These are phyloP conservation scores for Pouteria glomerata DNA, from an alignment of 148 eudicot genomes.

Conservation along the genomic window DNA sequence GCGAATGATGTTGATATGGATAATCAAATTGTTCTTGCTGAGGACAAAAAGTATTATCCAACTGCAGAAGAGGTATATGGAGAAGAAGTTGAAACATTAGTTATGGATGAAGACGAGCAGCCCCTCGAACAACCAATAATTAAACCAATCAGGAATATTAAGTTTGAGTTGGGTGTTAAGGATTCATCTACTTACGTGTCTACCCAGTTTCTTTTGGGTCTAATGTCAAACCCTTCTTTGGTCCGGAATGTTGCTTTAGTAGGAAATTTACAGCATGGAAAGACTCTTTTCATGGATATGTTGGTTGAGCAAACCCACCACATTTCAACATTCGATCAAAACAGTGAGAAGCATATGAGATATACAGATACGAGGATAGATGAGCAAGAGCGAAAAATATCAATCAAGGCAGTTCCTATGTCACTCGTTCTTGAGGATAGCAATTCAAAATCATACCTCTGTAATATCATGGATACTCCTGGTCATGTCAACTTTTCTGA, in stretches of 20 bases:
- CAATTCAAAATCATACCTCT: slow-evolving; percentile 75
- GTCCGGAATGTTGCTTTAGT: slow-evolving; percentile 94
- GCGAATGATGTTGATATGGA: slow-evolving; percentile 63
- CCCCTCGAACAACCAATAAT: slow-evolving; percentile 87
- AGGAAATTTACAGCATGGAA: slow-evolving; percentile 86
- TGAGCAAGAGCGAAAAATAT: slow-evolving; percentile 96
- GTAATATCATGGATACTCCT: slow-evolving; percentile 93
- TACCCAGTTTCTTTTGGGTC: slow-evolving; percentile 82
- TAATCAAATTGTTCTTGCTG: slow-evolving; percentile 77
- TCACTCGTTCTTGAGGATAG: slow-evolving; percentile 96
- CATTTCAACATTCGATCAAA: slow-evolving; percentile 75
- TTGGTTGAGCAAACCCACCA: slow-evolving; percentile 93
- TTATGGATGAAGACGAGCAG: slow-evolving; percentile 92
- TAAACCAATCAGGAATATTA: slow-evolving; percentile 71
- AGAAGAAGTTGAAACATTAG: slow-evolving; percentile 95
- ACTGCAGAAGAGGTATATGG: slow-evolving; percentile 98
- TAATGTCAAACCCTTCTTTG: slow-evolving; percentile 82
- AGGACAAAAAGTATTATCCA: slow-evolving; percentile 95
- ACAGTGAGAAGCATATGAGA: slow-evolving; percentile 96
- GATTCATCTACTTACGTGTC: slow-evolving; percentile 96
- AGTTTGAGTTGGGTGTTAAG: slow-evolving; percentile 87
- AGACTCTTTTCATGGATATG: slow-evolving; percentile 96
- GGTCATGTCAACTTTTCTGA: slow-evolving; percentile 97
- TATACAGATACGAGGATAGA: slow-evolving; percentile 96
- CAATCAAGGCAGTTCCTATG: slow-evolving; percentile 95